Conservation (phyloP, 805 yeast species). For the Hanseniaspora osmophila region DNA sequence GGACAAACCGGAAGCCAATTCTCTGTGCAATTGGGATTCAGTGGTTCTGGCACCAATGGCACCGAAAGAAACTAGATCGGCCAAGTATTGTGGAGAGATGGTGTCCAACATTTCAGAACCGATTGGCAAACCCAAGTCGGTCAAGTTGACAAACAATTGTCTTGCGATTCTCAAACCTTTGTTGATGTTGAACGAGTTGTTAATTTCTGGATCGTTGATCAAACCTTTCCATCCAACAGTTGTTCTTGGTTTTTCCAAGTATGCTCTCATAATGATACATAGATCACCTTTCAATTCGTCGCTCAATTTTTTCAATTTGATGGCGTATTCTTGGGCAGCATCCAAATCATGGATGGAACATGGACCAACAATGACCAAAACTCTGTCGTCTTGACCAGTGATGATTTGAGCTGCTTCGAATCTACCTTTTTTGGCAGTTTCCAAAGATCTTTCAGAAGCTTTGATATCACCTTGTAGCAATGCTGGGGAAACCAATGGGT, state of each 20-base stretch:
- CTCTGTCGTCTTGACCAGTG: constrained; percentile 65
- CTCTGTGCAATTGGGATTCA: constrained; percentile 95
- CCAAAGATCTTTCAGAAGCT: constrained; percentile 37
- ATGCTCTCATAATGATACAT: constrained; percentile 88
- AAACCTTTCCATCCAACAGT: constrained; percentile 99
- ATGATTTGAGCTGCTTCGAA: constrained; percentile 63
- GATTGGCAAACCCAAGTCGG: constrained; percentile 71
- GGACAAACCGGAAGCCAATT: constrained; percentile 91
- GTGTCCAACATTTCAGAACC: constrained; percentile 98
- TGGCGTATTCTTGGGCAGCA: constrained; percentile 81
- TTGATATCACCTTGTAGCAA: constrained; percentile 77
- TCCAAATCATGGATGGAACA: constrained; percentile 89
- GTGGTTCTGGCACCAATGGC: constrained; percentile 99
- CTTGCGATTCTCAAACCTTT: constrained; percentile 84
- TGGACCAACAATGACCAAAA: constrained; percentile 85
- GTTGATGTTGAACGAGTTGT: constrained; percentile 85
- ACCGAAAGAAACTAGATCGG: constrained; percentile 84
- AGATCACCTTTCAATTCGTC: constrained; percentile 65
- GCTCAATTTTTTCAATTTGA: constrained; percentile 47
- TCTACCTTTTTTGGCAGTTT: constrained; percentile 65
- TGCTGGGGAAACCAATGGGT: constrained; percentile 89
- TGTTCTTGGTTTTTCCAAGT: constrained; percentile 95
- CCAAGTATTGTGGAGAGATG: constrained; percentile 87
- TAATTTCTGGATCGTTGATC: constrained; percentile 91
- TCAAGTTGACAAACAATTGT: constrained; percentile 68